Evolutionary conservation across 306 rosid genomes (phyloP).

Genomic region (Cucurbita maxima): DNA sequence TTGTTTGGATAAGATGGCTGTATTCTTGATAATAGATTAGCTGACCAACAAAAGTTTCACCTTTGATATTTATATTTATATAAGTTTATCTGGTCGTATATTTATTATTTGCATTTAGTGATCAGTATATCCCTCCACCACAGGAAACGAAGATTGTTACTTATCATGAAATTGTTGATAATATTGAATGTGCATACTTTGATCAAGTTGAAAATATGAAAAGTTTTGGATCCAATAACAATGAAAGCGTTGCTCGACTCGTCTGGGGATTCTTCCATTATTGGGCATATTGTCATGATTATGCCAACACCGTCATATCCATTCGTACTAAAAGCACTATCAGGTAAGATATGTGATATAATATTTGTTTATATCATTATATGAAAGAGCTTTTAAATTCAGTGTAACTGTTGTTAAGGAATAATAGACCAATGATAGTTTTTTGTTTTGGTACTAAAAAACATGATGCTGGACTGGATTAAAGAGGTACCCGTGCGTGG

Average conservation of each 20-base stretch:
- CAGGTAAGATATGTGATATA: slow-evolving; percentile 33
- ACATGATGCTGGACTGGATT: neutral
- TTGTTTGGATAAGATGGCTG: neutral
- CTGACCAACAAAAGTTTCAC: neutral
- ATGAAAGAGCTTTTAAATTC: neutral
- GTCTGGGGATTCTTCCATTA: slow-evolving; percentile 91
- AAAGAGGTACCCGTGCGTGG: neutral
- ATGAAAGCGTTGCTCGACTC: slow-evolving; percentile 62
- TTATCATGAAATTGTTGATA: slow-evolving; percentile 47
- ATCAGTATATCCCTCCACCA: neutral
- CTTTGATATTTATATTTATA: neutral
- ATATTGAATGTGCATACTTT: slow-evolving; percentile 57
- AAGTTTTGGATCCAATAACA: slow-evolving; percentile 53
- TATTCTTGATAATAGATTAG: neutral
- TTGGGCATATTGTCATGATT: slow-evolving; percentile 95
- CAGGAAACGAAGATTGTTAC: slow-evolving; percentile 57
- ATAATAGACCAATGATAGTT: neutral
- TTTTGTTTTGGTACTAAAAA: neutral
- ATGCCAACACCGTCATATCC: slow-evolving; percentile 65
- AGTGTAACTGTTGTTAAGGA: neutral
- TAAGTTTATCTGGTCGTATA: neutral
- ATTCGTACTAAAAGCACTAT: slow-evolving; percentile 67
- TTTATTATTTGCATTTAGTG: neutral
- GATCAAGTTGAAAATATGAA: slow-evolving; percentile 59
- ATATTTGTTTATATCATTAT: neutral